Evolutionary conservation across 768 basidiomycete genomes (phyloP), one percentile per base, ranked within the genome.

Genomic region (Boletus coccyginus): DNA sequence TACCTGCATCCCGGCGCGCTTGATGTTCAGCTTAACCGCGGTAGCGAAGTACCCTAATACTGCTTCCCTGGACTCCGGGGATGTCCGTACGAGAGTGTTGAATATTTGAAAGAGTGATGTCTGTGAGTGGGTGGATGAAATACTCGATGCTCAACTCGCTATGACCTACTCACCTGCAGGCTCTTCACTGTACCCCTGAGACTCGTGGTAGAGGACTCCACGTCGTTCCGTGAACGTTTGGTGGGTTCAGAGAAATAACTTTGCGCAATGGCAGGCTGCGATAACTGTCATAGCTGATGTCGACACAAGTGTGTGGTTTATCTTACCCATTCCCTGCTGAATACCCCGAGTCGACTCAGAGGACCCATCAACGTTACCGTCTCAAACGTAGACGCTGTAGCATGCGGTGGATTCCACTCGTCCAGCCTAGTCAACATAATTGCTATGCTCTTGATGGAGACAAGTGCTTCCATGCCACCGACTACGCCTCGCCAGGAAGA

Each of bases 1-100:
- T 54, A 87, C 90, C 76, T 93, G 90, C 83, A 93, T 90, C n/a
- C 95, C 97, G 4, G 91, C 84, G 49, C 97, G 85, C 69, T 85
- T 94, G 31, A 79, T 76, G 66, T 99, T 99, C 59, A 94, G 70
- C 16, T 79, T 77, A 35, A 94, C 73, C 6, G 86, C 84, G 4
- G 82, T 78, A 11, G 90, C 82, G 62, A 98, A 92, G 70, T 90
- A 95, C 53, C 84, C 78, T 41, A 99, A 71, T 8, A 94, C 88
- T 5, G 83, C 86, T 72, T 97, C 94, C 52, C 92, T 80, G 0
- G 90, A 77, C 47, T 85, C 83, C 0, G 92, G 73, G 0, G 88
- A 89, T 3, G 92, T 84, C 41, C 96, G 85, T 33, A 98, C 87
- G n/a, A 98, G 78, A 3, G 86, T 75, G 67, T 96, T 92, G 73